These are phyloP conservation scores for Fusarium sp. DNA, from an alignment of 2,329 filamentous ascomycete species.

Conservation along the genomic window DNA sequence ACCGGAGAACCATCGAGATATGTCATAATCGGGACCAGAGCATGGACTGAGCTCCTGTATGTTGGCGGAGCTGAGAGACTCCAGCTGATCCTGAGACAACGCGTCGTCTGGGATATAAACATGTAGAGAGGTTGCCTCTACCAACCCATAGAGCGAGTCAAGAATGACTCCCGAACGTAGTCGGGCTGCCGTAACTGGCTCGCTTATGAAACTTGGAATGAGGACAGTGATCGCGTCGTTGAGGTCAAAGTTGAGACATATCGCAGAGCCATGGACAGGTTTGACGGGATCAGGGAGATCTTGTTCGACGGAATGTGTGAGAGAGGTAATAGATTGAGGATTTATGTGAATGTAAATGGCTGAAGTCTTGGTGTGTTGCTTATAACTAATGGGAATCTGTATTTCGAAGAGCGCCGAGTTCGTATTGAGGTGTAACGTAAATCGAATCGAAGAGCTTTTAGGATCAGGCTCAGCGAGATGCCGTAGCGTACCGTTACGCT, in stretches of 20 bases:
- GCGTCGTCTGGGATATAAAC: not conserved
- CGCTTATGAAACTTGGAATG: not conserved
- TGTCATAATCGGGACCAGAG: not conserved
- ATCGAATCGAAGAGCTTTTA: not conserved
- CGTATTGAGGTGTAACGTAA: not conserved
- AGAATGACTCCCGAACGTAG: not conserved
- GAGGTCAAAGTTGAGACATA: not conserved
- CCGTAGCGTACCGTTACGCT: not conserved
- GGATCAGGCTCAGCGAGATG: not conserved
- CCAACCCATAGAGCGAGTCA: not conserved
- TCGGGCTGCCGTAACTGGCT: not conserved
- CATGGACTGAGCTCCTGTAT: not conserved
- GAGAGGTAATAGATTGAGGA: not conserved
- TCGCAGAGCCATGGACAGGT: not conserved
- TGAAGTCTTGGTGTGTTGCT: not conserved
- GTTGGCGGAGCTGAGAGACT: not conserved
- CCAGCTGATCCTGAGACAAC: not conserved
- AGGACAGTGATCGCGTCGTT: not conserved
- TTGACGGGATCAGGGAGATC: not conserved
- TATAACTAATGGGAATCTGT: not conserved
- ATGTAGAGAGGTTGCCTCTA: not conserved
- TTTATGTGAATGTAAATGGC: not conserved
- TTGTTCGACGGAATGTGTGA: not conserved
- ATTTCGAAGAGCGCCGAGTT: not conserved
- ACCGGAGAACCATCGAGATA: not conserved